Base-by-base conservation (phyloP, 495 filamentous ascomycete species). In the Penicillium simplicissimum region DNA sequence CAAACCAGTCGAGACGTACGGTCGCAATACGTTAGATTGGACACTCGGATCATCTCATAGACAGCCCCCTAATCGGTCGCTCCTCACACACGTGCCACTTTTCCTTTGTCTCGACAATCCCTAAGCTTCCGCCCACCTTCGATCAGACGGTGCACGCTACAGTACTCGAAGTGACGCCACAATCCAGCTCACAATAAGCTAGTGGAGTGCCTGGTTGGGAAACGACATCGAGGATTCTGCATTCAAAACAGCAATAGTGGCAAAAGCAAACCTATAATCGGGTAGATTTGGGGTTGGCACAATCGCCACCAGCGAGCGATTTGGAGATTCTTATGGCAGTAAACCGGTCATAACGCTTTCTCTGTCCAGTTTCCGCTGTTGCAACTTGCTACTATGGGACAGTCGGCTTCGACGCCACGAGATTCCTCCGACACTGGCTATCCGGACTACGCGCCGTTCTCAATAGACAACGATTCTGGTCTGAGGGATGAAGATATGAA, bases 361-460 rank as follows among this genome's bases (percentile, higher is more conserved):
- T 56, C 37, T 56, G 61, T 58, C 67, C 52, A 48, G 21, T 43
- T 61, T 52, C 57, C 48, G 36, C 52, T 63, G 11, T 57, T 51
- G 17, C 34, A 43, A 67, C 42, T 53, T 72, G 68, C 67, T 80
- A 79, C 74, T 80, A 81, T 81, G 79, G 79, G 79, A 77, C 79
- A 80, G 66, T 73, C 75, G 64, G 78, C 76, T 33, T 81, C 79
- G 51, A 77, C 77, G 49, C 74, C 75, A 64, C 70, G 76, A 73
- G 67, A 76, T 59, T 67, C 66, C 51, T 71, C 73, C 48, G 69
- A 74, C 52, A 71, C 57, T 57, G 66, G 55, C 47, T 64, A 64
- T 43, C 38, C 68, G 55, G 67, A 70, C 61, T 57, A 62, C 38
- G 15, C 62, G 51, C 63, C 67, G 37, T 67, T 61, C 45, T 66